A percentile compares a stretch with the other conserved stretches of the same genome.
Evolutionary conservation across 176 grass and related monocot species (phyloP).

Genomic region (Triticum turgidum): DNA sequence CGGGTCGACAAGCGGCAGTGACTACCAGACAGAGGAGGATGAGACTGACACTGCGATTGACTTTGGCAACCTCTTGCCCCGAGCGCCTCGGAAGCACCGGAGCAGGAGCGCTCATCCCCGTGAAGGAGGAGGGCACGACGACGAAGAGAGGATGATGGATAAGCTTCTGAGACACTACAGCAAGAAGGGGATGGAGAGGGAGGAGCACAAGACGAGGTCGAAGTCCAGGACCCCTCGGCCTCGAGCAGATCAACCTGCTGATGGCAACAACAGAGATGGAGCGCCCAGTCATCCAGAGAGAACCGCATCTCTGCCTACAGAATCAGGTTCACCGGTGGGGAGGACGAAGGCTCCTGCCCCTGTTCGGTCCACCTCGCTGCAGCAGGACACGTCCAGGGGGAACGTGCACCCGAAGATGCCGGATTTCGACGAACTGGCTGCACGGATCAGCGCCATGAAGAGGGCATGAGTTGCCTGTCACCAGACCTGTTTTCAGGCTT

Average conservation of each 20-base stretch:
- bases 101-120: slow-evolving; percentile 35
- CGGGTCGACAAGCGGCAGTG: slow-evolving; percentile 31
- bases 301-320: slow-evolving; percentile 26
- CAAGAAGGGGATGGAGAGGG: slow-evolving; percentile 57
- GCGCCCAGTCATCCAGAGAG: slow-evolving; percentile 25
- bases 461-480: slow-evolving; percentile 20
- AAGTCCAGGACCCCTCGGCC: slow-evolving; percentile 25
- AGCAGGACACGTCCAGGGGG: slow-evolving; percentile 39
- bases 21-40: slow-evolving; percentile 48
- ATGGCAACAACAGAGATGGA: slow-evolving; percentile 1
- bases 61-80: slow-evolving; percentile 63
- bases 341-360: slow-evolving; percentile 4
- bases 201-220: slow-evolving; percentile 33
- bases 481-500: background rate
- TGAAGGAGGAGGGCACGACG: slow-evolving; percentile 42
- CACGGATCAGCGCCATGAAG: slow-evolving; percentile 48
- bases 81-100: slow-evolving; percentile 44
- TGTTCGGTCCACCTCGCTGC: slow-evolving; percentile 44
- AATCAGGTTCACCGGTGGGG: slow-evolving; percentile 7
- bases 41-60: slow-evolving; percentile 53
- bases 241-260: slow-evolving; percentile 19
- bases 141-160: slow-evolving; percentile 81
- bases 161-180: slow-evolving; percentile 76
- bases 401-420: slow-evolving; percentile 56
- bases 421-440: slow-evolving; percentile 58